phyloP scores from a whole-genome alignment of 306 rosid species.

The Lathyrus aphaca region DNA sequence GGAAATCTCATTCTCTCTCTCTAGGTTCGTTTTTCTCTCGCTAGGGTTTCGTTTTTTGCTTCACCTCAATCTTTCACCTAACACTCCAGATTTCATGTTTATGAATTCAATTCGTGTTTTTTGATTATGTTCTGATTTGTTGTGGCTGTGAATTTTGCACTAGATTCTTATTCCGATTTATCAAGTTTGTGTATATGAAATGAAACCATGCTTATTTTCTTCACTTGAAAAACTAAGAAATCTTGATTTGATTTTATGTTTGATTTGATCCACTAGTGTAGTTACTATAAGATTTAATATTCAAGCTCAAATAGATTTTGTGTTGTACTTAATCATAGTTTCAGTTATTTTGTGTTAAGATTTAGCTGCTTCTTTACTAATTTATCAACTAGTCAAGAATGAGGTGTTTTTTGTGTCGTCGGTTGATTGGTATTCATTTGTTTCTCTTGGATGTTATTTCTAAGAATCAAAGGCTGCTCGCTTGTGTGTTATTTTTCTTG shows the following conservation, averaged over 20 bases:
- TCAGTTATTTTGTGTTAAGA: too few species aligned
- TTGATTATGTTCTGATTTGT: slow-evolving; percentile 11
- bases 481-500: background rate
- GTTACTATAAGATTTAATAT: too few species aligned
- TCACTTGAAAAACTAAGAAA: background rate
- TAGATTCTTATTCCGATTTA: too few species aligned
- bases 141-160: background rate
- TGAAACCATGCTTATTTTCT: too few species aligned
- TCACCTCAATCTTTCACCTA: background rate
- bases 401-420: background rate
- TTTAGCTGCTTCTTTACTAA: background rate
- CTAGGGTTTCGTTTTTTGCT: background rate
- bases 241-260: too few species aligned
- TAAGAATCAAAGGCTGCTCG: background rate
- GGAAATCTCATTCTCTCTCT: slow-evolving; percentile 63
- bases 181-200: too few species aligned
- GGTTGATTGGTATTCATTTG: background rate
- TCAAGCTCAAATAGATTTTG: too few species aligned
- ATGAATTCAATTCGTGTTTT: background rate
- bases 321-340: too few species aligned
- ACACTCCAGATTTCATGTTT: background rate
- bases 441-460: background rate
- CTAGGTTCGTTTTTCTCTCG: slow-evolving; percentile 51
- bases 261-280: too few species aligned
- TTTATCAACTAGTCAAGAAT: background rate